phyloP scores from a whole-genome alignment of 768 basidiomycete species.

The Phylloporus rhodoxanthus region DNA sequence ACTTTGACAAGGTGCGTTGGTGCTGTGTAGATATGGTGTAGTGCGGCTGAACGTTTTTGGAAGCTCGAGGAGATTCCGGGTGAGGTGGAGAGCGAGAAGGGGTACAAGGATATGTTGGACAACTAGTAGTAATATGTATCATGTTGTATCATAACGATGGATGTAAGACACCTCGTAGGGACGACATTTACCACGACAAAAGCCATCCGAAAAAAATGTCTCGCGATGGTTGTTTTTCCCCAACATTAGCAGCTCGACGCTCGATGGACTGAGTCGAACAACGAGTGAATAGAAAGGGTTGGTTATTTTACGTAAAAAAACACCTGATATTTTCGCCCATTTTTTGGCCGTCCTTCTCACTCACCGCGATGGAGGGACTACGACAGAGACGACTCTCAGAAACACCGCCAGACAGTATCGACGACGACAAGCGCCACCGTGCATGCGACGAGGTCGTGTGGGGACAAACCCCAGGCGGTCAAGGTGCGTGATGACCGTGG shows the following conservation, averaged over 20 bases:
- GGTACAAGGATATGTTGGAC: conserved; percentile 45
- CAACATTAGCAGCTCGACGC: conserved; percentile 46
- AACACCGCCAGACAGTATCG: background rate
- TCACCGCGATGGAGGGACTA: conserved; percentile 21
- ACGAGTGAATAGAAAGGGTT: conserved; percentile 45
- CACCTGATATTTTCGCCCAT: background rate
- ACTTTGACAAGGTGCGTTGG: conserved; percentile 70
- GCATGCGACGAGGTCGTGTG: conserved; percentile 61
- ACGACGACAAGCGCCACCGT: conserved; percentile 10
- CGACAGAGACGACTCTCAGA: conserved; percentile 18
- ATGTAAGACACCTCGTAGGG: conserved; percentile 66
- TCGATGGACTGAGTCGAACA: conserved; percentile 38
- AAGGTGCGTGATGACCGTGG: conserved; percentile 45
- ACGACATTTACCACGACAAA: conserved; percentile 33
- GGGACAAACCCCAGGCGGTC: conserved; percentile 80
- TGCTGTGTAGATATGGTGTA: background rate
- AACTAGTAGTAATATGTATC: too few species aligned
- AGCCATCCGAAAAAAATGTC: conserved; percentile 53
- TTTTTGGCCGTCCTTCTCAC: background rate
- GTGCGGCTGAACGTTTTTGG: background rate
- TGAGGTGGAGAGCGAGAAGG: conserved; percentile 56
- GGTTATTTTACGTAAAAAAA: background rate
- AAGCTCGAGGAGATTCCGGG: conserved; percentile 61
- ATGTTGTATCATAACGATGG: conserved; percentile 5
- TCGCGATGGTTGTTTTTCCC: conserved; percentile 38